Percentiles rank a stretch among this genome's conserved stretches.
Evolutionary conservation across 2,329 filamentous ascomycete species (phyloP).

Genomic region (Microcera coccophila): DNA sequence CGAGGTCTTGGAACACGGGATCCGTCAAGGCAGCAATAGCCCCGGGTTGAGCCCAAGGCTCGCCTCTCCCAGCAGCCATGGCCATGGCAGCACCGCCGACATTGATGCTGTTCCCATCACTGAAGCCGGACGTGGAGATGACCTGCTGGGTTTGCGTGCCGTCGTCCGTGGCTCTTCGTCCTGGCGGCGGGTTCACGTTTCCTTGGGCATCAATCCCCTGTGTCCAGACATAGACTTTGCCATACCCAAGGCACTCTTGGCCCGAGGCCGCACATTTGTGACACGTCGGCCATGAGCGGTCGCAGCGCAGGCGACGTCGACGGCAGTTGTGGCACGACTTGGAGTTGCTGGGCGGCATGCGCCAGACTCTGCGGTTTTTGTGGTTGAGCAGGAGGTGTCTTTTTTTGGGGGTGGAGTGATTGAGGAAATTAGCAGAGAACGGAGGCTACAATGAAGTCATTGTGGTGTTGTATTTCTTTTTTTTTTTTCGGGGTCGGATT

Average conservation of each 20-base stretch:
- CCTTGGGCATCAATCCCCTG: slow-evolving; percentile 48
- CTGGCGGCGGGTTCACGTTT: slow-evolving; percentile 37
- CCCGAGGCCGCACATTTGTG: slow-evolving; percentile 55
- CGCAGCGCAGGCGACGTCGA: slow-evolving; percentile 57
- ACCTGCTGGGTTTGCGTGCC: slow-evolving; percentile 8
- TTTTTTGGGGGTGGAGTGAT: slow-evolving; percentile 11
- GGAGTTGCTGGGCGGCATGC: slow-evolving; percentile 35
- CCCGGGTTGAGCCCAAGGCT: slow-evolving; percentile 17
- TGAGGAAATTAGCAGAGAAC: slow-evolving; percentile 7
- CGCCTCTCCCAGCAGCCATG: background rate
- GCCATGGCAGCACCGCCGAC: background rate
- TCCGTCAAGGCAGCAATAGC: slow-evolving; percentile 42
- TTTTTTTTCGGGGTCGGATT: background rate
- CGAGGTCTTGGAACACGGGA: slow-evolving; percentile 53
- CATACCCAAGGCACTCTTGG: slow-evolving; percentile 59
- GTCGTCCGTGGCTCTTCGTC: slow-evolving; percentile 20
- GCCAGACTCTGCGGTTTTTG: slow-evolving; percentile 24
- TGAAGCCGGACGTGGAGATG: slow-evolving; percentile 3
- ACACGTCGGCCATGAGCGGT: slow-evolving; percentile 56
- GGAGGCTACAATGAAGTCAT: background rate
- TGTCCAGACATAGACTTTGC: slow-evolving; percentile 58
- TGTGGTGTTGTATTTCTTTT: too few species aligned
- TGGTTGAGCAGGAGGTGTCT: slow-evolving; percentile 13
- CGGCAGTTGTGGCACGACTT: slow-evolving; percentile 61
- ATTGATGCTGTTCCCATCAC: background rate